These are phyloP conservation scores for Russula sp. DNA, from an alignment of 768 basidiomycete genomes.

Conservation along the genomic window DNA sequence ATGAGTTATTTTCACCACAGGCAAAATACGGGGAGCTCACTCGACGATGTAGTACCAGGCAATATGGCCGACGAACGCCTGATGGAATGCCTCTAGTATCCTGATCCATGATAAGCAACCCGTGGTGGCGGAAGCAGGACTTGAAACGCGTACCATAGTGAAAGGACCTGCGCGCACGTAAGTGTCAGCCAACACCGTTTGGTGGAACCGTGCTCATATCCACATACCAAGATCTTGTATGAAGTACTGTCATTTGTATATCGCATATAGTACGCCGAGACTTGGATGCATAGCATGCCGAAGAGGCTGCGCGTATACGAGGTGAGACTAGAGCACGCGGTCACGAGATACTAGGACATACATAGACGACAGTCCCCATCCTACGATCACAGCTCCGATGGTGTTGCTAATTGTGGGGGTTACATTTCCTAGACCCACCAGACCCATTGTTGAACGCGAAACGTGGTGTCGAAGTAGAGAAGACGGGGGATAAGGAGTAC, in stretches of 20 bases:
- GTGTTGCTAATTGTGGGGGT: constrained; percentile 22
- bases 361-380: constrained; percentile 28
- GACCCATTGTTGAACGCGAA: constrained; percentile 14
- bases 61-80: constrained; percentile 26
- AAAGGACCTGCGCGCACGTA: constrained; percentile 9
- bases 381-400: constrained; percentile 25
- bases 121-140: not conserved
- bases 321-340: not conserved
- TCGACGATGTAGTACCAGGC: constrained; percentile 22
- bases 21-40: not conserved
- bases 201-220: not conserved
- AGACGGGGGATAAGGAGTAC: not conserved
- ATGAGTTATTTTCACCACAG: not conserved
- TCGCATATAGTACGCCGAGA: constrained; percentile 25
- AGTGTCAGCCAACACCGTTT: not conserved
- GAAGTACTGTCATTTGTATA: constrained; percentile 25
- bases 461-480: not conserved
- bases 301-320: constrained; percentile 17
- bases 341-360: constrained; percentile 15
- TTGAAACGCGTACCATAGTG: constrained; percentile 20
- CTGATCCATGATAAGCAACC: constrained; percentile 5
- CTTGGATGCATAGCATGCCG: constrained; percentile 29
- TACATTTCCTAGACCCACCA: not conserved
- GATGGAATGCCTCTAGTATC: constrained; percentile 26
- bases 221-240: constrained; percentile 28